Evolutionary conservation across 2,329 filamentous ascomycete species (phyloP), one percentile per base, ranked within the genome.

Genomic region (Epichloe gansuensis): DNA sequence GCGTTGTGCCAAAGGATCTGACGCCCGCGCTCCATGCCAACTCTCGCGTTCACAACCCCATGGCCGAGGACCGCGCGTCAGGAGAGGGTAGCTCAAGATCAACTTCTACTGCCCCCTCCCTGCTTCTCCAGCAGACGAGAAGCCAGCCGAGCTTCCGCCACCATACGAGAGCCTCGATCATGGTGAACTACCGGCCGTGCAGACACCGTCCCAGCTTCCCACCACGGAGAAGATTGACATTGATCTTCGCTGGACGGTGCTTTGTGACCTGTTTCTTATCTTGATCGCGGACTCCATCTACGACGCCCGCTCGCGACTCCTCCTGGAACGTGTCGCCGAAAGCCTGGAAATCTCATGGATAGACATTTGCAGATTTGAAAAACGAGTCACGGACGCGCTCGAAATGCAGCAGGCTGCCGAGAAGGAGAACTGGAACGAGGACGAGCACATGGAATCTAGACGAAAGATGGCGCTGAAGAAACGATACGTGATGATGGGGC

Each of bases 371-470:
- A 83, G 89, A 41, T 98, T 98, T 63, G 93, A 98, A 70, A 97
- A 96, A 71, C 85, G 90, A 51, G 89, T 98, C 5, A 96, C 93
- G 7, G 93, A 98, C 68, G 90, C 93, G 1, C 74, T 98, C 23
- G 93, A 98, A 68, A 96, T 98, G 89, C 91, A 97, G 69, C 90
- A 97, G 67, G 83, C 87, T 46, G 88, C 89, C 5, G 86, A 90
- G 57, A 94, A 91, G 62, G 93, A 98, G 69, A 95, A 91, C 57
- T 98, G 93, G 93, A 94, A 96, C 59, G 93, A 98, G 67, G 85
- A 93, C 11, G 88, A 94, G 58, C 90, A 97, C 65, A 89, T 97
- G 76, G 89, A 95, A 67, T 80, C 76, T 54, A 81, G 93, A 46
- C 80, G 88, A 50, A 95, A 96, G 66, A 72, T 81, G 63, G 88